Base-by-base conservation (phyloP, 1,139 yeast genomes). In the Debaryomyces coudertii region DNA sequence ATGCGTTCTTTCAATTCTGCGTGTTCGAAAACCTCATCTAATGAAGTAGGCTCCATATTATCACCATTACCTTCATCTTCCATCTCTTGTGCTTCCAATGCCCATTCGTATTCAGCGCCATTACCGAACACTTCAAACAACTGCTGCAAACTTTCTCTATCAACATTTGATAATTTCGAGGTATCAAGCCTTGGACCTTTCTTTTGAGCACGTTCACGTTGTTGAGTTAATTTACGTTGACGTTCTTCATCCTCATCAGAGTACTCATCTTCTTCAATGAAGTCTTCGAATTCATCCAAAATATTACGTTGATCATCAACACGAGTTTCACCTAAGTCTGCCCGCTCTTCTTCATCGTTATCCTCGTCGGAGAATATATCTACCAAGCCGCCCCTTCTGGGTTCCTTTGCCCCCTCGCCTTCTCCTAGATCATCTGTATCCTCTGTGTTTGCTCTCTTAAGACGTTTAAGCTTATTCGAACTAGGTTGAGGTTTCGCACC, bases 31-130 rank as follows among this genome's bases (percentile, higher is more conserved):
- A 93, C 95, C 60, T 93, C 97, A 56, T 87, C 87, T 55, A 93
- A 76, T 2, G 84, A 79, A 0, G 85, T 73, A 47, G 85, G 85
- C 48, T 78, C 79, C 52, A 78, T 76, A 27, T 77, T 71, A 36
- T 76, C 79, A 8, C 79, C 80, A 49, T 72, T 77, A 42, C 81
- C 81, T 39, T 77, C 82, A 47, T 78, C 85, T 53, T 77, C 84
- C 49, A 83, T 85, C 54, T 85, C 88, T 67, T 90, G 96, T 28
- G 90, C 92, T 58, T 90, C 97, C 49, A 95, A 75, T 2, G 99
- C 99, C 98, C 98, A 93, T 51, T 90, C 97, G 66, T 93, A 93
- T 63, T 92, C 98, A 50, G 86, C 93, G 40, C 99, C 99, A 64
- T 90, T 95, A 51, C 99, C 99, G 62, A 93, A 93, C 7, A 93